Evolutionary conservation across 1,284 basidiomycete species (phyloP), one percentile per base, ranked within the genome.

Genomic region (Ceratobasidium sp.): DNA sequence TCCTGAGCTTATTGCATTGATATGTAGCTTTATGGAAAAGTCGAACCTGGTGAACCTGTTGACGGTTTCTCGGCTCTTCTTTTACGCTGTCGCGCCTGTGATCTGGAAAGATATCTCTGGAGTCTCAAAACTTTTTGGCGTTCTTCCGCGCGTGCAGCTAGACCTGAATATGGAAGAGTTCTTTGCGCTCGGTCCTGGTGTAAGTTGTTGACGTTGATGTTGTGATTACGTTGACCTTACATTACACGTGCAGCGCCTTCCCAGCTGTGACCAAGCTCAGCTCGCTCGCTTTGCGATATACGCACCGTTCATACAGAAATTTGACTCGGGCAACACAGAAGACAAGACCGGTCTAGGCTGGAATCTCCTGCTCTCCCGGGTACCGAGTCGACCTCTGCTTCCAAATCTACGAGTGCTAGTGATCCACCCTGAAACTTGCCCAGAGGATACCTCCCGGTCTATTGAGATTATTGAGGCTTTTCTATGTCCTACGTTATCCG

Each of bases 241-340:
- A 9, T 8, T 33, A 17, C 14, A 31, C 1, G 7, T 17, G 19
- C 63, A 53, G 63, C n/a, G 22, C 14, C 31, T 41, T 24, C 24
- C 2, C 31, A 6, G 27, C 9, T 24, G 2, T 0, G 22, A 33
- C 7, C 29, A 50, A 53, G 22, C 6, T 2, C 11, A 9, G n/a
- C 63, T 65, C 6, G 11, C 31, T 24, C 63, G 63, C 47, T 65
- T 65, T 22, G 19, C 36, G 0, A 9, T 65, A 27, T 65, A 65
- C 27, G 47, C 63, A 8, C n/a, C 63, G 6, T 51, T 51, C 17
- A 48, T 65, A 6, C 48, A 65, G n/a, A 8, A 31, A 4, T 44
- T 63, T 15, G 8, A 17, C 4, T 41, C 36, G 6, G 11, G 11
- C 36, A 41, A 4, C 36, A 11, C 4, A 41, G 11, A 4, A 5